Percentiles rank a stretch among this genome's conserved stretches.
These are phyloP conservation scores for Eucalyptus sideroxylon DNA, from an alignment of 345 rosid genomes.

Conservation along the genomic window DNA sequence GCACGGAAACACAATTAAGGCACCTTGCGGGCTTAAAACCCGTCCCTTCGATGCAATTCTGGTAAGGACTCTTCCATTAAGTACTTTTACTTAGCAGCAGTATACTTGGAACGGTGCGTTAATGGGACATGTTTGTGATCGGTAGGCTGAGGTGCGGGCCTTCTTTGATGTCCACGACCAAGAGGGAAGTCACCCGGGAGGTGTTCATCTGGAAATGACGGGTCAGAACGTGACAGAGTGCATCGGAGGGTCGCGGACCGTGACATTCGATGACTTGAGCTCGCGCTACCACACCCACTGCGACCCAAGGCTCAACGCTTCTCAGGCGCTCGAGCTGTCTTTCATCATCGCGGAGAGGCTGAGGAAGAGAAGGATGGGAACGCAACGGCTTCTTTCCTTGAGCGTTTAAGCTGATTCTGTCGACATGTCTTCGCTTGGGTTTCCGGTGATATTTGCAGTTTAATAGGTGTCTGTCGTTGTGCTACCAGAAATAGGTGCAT, in stretches of 20 bases:
- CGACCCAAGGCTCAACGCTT: conserved; percentile 12
- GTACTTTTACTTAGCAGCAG: neutral
- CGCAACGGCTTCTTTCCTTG: neutral
- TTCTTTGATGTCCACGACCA: conserved; percentile 18
- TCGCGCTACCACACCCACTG: conserved; percentile 17
- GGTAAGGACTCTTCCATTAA: neutral
- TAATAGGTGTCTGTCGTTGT: neutral
- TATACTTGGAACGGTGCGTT: neutral
- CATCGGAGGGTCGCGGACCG: conserved; percentile 7
- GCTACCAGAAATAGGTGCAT: neutral
- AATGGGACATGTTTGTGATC: neutral
- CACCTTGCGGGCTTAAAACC: conserved; percentile 10
- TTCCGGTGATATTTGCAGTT: neutral
- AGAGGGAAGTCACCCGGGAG: conserved; percentile 17
- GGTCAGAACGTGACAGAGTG: conserved; percentile 19
- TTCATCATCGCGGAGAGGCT: conserved; percentile 10
- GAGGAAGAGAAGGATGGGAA: conserved; percentile 8
- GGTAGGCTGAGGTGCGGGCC: conserved; percentile 12
- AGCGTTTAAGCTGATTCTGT: neutral
- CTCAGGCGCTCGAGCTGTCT: conserved; percentile 11
- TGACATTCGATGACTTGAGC: conserved; percentile 9
- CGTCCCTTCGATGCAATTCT: conserved; percentile 7
- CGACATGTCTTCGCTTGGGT: neutral
- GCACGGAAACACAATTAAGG: conserved; percentile 11
- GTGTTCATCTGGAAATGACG: conserved; percentile 16